Evolutionary conservation across 1,284 basidiomycete species (phyloP).

Genomic region (Moniliella sp.): DNA sequence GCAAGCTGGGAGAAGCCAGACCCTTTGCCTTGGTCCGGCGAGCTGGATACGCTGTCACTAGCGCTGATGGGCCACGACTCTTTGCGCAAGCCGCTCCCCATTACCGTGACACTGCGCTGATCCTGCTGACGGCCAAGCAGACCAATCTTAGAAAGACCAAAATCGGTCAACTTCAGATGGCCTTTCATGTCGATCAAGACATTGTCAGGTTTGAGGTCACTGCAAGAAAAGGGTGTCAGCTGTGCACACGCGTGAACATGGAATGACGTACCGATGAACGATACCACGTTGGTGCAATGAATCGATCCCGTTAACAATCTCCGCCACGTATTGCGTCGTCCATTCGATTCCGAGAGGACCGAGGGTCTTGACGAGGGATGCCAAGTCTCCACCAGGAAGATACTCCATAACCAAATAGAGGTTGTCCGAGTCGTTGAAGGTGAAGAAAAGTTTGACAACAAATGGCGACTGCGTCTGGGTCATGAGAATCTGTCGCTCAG

Average conservation of each 20-base stretch:
- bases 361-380: slow-evolving; percentile 81
- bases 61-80: slow-evolving; percentile 1
- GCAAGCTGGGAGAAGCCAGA: slow-evolving; percentile 12
- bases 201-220: slow-evolving; percentile 95
- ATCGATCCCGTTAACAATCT: slow-evolving; percentile 79
- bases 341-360: slow-evolving; percentile 83
- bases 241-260: not conserved
- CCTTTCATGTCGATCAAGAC: slow-evolving; percentile 84
- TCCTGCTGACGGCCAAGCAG: slow-evolving; percentile 63
- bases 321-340: slow-evolving; percentile 85
- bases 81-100: slow-evolving; percentile 1
- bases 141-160: slow-evolving; percentile 88
- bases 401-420: slow-evolving; percentile 39
- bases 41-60: slow-evolving; percentile 1
- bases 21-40: not conserved
- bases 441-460: slow-evolving; percentile 38
- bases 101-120: not conserved
- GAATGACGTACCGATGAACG: slow-evolving; percentile 69
- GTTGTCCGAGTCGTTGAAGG: slow-evolving; percentile 37
- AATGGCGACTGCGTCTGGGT: slow-evolving; percentile 98
- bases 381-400: slow-evolving; percentile 72
- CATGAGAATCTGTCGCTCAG: slow-evolving; percentile 97
- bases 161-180: slow-evolving; percentile 90
- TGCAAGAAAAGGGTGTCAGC: slow-evolving; percentile 29
- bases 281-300: slow-evolving; percentile 81